Evolutionary conservation across 768 basidiomycete species (phyloP).

Genomic region (Suillus discolor): DNA sequence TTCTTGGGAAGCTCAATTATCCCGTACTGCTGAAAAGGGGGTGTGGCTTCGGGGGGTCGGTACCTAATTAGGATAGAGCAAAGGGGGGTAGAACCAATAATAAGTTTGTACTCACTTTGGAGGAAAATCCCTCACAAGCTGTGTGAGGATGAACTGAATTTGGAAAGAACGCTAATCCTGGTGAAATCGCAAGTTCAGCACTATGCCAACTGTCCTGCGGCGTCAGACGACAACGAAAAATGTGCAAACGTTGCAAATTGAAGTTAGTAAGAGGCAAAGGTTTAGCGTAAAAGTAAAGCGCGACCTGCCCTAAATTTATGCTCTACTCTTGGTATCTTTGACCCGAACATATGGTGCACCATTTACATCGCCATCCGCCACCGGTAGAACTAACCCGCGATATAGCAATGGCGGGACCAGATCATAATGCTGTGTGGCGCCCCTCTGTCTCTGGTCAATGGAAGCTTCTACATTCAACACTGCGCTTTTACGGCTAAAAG

Average conservation of each 20-base stretch:
- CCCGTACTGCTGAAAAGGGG: conserved; percentile 21
- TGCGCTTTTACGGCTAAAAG: conserved; percentile 4
- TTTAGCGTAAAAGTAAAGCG: conserved; percentile 9
- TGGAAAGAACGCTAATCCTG: conserved; percentile 13
- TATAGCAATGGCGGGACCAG: conserved; percentile 14
- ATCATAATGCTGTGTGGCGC: conserved; percentile 23
- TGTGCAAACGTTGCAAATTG: conserved; percentile 15
- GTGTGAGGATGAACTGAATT: conserved; percentile 1
- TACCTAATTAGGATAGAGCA: conserved; percentile 22
- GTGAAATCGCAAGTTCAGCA: conserved; percentile 4
- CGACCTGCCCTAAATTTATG: conserved; percentile 24
- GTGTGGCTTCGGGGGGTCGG: conserved; percentile 16
- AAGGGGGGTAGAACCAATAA: conserved; percentile 22
- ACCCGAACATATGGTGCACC: conserved; percentile 17
- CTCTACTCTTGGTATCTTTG: conserved; percentile 6
- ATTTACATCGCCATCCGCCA: conserved; percentile 39
- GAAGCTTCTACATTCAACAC: background rate
- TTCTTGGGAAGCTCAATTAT: conserved; percentile 17
- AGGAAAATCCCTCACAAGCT: conserved; percentile 8
- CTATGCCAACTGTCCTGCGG: conserved; percentile 15
- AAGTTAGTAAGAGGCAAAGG: conserved; percentile 12
- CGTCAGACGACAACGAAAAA: conserved; percentile 14
- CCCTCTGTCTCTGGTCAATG: conserved; percentile 6
- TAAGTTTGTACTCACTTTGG: conserved; percentile 15
- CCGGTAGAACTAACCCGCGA: conserved; percentile 26